Base-by-base conservation (phyloP, 2,329 filamentous ascomycete species). In the Parafenestella ontariensis region DNA sequence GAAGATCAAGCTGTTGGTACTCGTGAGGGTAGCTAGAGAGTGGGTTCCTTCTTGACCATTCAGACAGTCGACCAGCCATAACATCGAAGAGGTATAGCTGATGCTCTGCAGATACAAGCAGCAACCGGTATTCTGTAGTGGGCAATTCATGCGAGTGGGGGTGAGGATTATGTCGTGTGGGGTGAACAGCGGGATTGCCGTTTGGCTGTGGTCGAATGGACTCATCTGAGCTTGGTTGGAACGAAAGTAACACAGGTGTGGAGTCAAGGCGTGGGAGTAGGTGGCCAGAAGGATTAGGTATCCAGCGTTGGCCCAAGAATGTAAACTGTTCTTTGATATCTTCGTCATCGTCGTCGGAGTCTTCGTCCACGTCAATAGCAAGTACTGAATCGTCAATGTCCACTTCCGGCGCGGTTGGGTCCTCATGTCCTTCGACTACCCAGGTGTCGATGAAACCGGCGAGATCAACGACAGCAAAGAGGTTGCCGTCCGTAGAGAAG, bases 381-480 rank as follows among this genome's bases (percentile, higher is more conserved):
- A 54, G 62, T 4, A 62, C 55, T 18, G 73, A 66, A 39, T 76
- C 77, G 29, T 65, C 65, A 41, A 72, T 64, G 23, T 79, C 72
- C 28, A 78, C 71, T 58, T 75, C 70, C 33, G 76, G 71, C 20
- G 80, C 77, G 13, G 76, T 78, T 2, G 70, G 59, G 61, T 85
- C 82, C 64, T 84, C 80, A 56, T 83, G 74, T 33, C 83, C 83
- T 68, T 86, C 83, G 49, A 96, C 77, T 1, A 92, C 78, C 90
- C 93, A 99, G 17, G 89, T 92, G 70, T 98, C 93, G 28, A 98
- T 82, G 74, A 88, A 92, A 39, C 95, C 95, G 39, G 89, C 88
- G 47, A 97, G 77, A 73, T 97, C 94, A 43, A 89, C 88, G 26
- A 88, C 85, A 8, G 89, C 92, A 42, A 98, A 79, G 58, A 96